Evolutionary conservation across 306 rosid genomes (phyloP).

Genomic region (Datisca glomerata): DNA sequence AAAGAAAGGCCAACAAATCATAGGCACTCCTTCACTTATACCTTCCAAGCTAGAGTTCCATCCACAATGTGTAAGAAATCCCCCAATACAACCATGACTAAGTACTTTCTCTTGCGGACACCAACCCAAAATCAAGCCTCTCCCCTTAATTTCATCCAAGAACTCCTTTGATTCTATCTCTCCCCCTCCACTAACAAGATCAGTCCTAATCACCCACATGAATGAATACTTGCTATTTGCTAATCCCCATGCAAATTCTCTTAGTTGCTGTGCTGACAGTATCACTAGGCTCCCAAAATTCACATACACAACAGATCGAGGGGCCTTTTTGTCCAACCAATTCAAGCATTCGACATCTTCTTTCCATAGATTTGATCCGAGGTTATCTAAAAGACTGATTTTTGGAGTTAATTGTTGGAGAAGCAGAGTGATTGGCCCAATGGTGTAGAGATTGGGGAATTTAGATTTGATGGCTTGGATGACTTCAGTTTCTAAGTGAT

Average conservation of each 20-base stretch:
- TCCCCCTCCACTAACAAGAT: slow-evolving; percentile 21
- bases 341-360: slow-evolving; percentile 27
- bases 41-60: slow-evolving; percentile 25
- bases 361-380: slow-evolving; percentile 29
- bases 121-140: slow-evolving; percentile 25
- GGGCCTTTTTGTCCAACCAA: slow-evolving; percentile 29
- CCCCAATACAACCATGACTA: slow-evolving; percentile 25
- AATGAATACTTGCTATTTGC: slow-evolving; percentile 23
- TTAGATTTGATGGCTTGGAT: background rate
- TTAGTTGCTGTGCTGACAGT: slow-evolving; percentile 22
- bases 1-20: slow-evolving; percentile 28
- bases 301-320: background rate
- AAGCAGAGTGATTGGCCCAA: background rate
- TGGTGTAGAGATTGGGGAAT: background rate
- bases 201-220: slow-evolving; percentile 39
- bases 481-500: background rate
- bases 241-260: slow-evolving; percentile 35
- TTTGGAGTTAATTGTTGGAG: background rate
- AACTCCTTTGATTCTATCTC: slow-evolving; percentile 12
- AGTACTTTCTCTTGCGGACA: slow-evolving; percentile 40
- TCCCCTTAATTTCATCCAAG: slow-evolving; percentile 15
- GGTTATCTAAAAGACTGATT: slow-evolving; percentile 1
- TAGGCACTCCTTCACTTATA: slow-evolving; percentile 24
- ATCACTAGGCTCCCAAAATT: slow-evolving; percentile 17
- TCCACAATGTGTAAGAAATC: slow-evolving; percentile 15